Evolutionary conservation across 2,329 filamentous ascomycete genomes (phyloP), one percentile per base, ranked within the genome.

Genomic region (Verticillium klebahnii): DNA sequence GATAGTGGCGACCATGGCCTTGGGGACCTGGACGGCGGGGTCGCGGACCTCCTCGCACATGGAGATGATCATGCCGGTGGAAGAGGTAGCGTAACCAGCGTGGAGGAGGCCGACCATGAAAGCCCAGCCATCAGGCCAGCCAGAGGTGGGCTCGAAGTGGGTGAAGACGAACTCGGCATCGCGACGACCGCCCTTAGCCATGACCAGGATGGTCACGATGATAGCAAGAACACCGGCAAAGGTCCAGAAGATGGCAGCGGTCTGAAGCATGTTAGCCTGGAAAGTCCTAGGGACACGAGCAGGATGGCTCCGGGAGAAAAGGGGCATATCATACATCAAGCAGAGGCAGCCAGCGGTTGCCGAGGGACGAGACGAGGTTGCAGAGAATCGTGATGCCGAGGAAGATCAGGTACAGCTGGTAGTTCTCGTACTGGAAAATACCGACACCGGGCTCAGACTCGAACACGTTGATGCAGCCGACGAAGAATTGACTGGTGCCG

Each of bases 31-130:
- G 2, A 80, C 84, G 0, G 86, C 80, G 5, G 89, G 89, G 57
- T 85, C 77, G 70, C 83, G 80, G 14, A 90, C 88, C 72, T 91
- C 89, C 74, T 92, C 89, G 68, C 87, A 90, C 89, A 91, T 91
- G 65, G 86, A 89, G 71, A 92, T 89, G 63, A 92, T 89, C 89
- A 92, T 92, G 75, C 90, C 90, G 0, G 89, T 91, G 17, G 88
- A 89, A 4, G 89, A 91, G 15, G 89, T 91, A 56, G 87, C 88
- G 69, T 92, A 91, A 64, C 86, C 89, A 58, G 87, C 89, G 68
- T 91, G 89, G 23, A 91, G 78, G 32, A 92, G 80, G 70, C 89
- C 89, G 63, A 92, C 86, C 71, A 84, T 87, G 77, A 90, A 91
- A 4, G 88, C 88, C 89, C 89, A 91, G 69, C 89, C 89, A 52